These are phyloP conservation scores for Senna tora DNA, from an alignment of 306 rosid species.

Conservation along the genomic window DNA sequence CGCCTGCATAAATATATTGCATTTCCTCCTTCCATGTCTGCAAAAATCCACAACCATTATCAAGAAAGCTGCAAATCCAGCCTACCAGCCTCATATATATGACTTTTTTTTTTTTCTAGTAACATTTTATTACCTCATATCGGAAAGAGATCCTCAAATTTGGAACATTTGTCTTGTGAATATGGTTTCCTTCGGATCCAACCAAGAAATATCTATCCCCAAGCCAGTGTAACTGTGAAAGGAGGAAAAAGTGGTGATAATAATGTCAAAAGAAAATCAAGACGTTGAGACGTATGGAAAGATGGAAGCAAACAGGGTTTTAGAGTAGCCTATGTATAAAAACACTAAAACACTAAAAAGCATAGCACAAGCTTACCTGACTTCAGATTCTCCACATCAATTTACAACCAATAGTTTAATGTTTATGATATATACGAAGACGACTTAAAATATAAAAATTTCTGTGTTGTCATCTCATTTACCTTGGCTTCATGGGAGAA, in stretches of 20 bases:
- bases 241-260: conserved; percentile 9
- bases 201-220: conserved; percentile 63
- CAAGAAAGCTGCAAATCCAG: conserved; percentile 11
- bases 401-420: conserved; percentile 3
- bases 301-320: neutral
- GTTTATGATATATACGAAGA: neutral
- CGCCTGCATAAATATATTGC: conserved; percentile 56
- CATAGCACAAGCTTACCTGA: neutral
- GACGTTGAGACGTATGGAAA: conserved; percentile 5
- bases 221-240: conserved; percentile 70
- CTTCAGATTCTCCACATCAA: neutral
- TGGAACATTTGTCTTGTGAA: conserved; percentile 79
- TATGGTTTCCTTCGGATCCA: conserved; percentile 82
- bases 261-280: conserved; percentile 12
- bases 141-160: conserved; percentile 60
- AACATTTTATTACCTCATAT: conserved; percentile 43
- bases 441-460: neutral
- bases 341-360: neutral
- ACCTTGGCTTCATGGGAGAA: conserved; percentile 80
- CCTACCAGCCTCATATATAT: neutral
- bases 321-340: neutral
- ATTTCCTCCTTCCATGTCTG: conserved; percentile 86
- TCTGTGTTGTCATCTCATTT: conserved; percentile 24
- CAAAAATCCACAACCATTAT: conserved; percentile 37
- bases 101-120: conserved; percentile 19